These are phyloP conservation scores for Nissolia schottii DNA, from an alignment of 306 rosid species.

Conservation along the genomic window DNA sequence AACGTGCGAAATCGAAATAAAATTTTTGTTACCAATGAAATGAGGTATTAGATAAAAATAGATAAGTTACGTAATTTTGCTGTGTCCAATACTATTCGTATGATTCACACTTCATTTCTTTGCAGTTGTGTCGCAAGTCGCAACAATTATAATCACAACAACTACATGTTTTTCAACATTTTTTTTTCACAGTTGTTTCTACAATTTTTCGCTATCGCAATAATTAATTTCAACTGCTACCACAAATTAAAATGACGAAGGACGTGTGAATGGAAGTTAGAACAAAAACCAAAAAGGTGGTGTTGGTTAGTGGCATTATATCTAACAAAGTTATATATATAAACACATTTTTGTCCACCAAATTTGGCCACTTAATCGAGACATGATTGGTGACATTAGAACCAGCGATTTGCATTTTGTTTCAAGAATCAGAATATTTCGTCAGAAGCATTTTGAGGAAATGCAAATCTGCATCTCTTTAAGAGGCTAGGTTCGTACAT, in stretches of 20 bases:
- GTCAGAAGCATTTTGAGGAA: not conserved
- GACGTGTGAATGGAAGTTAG: not conserved
- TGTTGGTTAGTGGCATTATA: not conserved
- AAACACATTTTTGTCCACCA: slow-evolving; percentile 5
- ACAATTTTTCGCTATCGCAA: too few species aligned
- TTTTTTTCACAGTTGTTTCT: too few species aligned
- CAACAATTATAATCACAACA: too few species aligned
- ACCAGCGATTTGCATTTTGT: not conserved
- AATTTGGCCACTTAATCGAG: not conserved
- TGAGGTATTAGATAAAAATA: too few species aligned
- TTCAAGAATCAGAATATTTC: slow-evolving; percentile 25
- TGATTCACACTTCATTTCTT: too few species aligned
- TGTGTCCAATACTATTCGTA: too few species aligned
- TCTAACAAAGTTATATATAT: not conserved
- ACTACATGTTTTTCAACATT: too few species aligned
- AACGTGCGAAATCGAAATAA: too few species aligned
- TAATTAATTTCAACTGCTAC: too few species aligned
- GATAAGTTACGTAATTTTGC: too few species aligned
- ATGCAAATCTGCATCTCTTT: slow-evolving; percentile 20
- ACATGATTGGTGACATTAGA: not conserved
- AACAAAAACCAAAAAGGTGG: not conserved
- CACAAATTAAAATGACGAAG: not conserved
- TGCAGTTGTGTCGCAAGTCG: too few species aligned
- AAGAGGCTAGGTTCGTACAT: not conserved
- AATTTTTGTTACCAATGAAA: too few species aligned